Base-by-base conservation (phyloP, 2,329 filamentous ascomycete genomes). In the Alternaria sp. region DNA sequence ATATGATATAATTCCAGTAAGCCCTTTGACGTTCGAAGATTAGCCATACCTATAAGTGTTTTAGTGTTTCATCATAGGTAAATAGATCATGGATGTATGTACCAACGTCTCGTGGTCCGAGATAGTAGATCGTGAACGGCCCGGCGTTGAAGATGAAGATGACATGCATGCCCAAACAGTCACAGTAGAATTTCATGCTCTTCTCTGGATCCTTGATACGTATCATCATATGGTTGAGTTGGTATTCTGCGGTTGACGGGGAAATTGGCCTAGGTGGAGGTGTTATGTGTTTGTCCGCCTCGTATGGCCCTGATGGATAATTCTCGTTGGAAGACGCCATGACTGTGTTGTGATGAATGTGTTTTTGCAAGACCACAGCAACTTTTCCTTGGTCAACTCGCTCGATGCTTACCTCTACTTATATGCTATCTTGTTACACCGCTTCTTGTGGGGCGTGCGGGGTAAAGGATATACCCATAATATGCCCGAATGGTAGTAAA, bases 121-220 rank as follows among this genome's bases (percentile, higher is more conserved):
- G 61, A 43, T 78, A 77, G 51, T 78, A 78, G 8, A 78, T 75
- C 2, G 70, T 76, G 66, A 72, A 75, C 3, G 74, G 70, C 7
- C 76, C 75, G 3, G 69, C 65, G 42, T 76, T 75, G 65, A 76
- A 76, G 3, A 73, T 74, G 54, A 78, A 78, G 1, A 78, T 61
- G 3, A 71, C 68, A 28, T 75, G 74, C 62, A 78, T 62, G 14
- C 75, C 76, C 49, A 77, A 64, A 30, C 73, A 72, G 38, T 76
- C 72, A 38, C 73, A 76, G 47, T 78, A 78, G 56, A 78, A 78
- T 11, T 64, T 42, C 4, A 77, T 39, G 11, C 67, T 73, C 8
- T 58, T 57, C 7, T 68, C 51, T 0, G 75, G 74, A 48, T 75
- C 61, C 38, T 73, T 74, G 47, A 76, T 75, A 12, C 75, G 68